Conservation (phyloP, 352 stramenopile species). For the Elongisporangium undulatum region DNA sequence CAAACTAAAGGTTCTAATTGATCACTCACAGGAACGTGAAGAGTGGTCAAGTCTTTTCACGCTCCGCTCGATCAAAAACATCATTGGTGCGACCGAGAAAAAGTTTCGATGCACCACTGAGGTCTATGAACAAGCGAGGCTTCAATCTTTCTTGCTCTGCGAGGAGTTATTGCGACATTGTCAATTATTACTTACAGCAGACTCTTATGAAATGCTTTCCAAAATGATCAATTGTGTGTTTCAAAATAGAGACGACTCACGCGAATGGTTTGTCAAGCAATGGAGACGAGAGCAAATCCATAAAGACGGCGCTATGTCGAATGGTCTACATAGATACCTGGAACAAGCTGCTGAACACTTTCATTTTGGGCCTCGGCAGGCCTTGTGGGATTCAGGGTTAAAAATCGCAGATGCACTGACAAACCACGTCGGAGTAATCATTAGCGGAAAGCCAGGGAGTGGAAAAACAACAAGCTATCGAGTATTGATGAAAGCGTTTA, state of each 20-base stretch:
- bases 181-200: neutral
- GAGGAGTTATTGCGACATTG: slow-evolving; percentile 7
- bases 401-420: slow-evolving; percentile 13
- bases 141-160: slow-evolving; percentile 10
- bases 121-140: slow-evolving; percentile 6
- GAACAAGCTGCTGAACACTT: neutral
- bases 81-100: slow-evolving; percentile 3
- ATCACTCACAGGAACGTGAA: neutral
- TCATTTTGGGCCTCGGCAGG: slow-evolving; percentile 16
- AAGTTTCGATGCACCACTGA: slow-evolving; percentile 6
- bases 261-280: slow-evolving; percentile 22
- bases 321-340: neutral
- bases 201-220: neutral
- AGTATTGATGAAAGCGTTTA: slow-evolving; percentile 23
- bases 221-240: slow-evolving; percentile 6
- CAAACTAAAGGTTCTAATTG: neutral
- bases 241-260: slow-evolving; percentile 1
- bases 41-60: neutral
- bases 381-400: slow-evolving; percentile 13
- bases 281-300: slow-evolving; percentile 5
- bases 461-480: slow-evolving; percentile 35
- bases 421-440: slow-evolving; percentile 12
- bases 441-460: slow-evolving; percentile 20
- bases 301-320: neutral
- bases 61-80: slow-evolving; percentile 6